phyloP scores from a whole-genome alignment of 495 filamentous ascomycete species.

The Penicillium flavigenum region DNA sequence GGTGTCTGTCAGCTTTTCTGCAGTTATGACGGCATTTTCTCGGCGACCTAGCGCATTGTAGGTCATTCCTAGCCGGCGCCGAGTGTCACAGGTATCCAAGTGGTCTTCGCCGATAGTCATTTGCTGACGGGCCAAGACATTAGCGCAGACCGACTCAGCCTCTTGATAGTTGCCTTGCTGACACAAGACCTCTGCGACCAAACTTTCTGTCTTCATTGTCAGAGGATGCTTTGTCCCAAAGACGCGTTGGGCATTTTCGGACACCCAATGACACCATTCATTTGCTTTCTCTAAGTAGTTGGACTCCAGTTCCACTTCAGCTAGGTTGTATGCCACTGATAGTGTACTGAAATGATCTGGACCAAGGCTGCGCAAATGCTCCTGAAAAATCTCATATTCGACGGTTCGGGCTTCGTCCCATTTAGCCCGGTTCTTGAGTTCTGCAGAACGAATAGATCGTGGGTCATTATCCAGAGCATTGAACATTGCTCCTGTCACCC shows the following conservation, averaged over 20 bases:
- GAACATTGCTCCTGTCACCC: conserved; percentile 25
- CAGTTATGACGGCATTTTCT: conserved; percentile 27
- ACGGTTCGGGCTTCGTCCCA: conserved; percentile 38
- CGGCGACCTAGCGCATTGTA: conserved; percentile 28
- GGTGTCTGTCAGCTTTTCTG: conserved; percentile 28
- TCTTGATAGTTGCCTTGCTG: conserved; percentile 33
- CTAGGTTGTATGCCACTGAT: conserved; percentile 33
- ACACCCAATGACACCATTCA: conserved; percentile 40
- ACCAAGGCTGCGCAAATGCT: conserved; percentile 35
- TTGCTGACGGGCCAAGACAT: conserved; percentile 40
- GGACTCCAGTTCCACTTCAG: conserved; percentile 32
- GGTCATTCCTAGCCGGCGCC: conserved; percentile 32
- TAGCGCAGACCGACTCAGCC: conserved; percentile 37
- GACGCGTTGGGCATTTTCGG: conserved; percentile 31
- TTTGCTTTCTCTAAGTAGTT: conserved; percentile 29
- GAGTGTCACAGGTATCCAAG: conserved; percentile 36
- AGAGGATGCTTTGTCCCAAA: conserved; percentile 35
- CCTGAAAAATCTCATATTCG: conserved; percentile 42
- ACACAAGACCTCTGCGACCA: conserved; percentile 34
- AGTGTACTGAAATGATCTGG: conserved; percentile 38
- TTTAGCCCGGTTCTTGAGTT: conserved; percentile 30
- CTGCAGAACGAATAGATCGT: conserved; percentile 31
- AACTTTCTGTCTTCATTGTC: conserved; percentile 36
- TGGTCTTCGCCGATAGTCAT: conserved; percentile 42
- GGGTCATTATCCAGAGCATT: conserved; percentile 33